Conservation (phyloP, 768 basidiomycete species). For the Hygrocybe punicea region DNA sequence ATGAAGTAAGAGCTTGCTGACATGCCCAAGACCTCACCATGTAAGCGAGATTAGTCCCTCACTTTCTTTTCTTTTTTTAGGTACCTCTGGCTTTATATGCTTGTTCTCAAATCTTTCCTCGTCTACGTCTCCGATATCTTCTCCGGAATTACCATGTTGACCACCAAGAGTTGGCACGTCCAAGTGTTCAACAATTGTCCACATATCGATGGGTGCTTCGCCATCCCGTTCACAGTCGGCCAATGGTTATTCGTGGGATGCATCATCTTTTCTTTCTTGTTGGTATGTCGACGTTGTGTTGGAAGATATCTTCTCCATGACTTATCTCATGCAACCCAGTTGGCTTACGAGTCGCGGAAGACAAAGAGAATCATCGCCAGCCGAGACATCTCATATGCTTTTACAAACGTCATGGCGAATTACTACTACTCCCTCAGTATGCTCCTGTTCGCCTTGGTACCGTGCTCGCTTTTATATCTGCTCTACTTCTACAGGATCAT, state of each 20-base stretch:
- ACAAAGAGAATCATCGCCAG: slow-evolving; percentile 91
- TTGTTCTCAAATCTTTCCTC: slow-evolving; percentile 92
- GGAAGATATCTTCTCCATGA: neutral
- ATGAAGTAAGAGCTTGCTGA: slow-evolving; percentile 57
- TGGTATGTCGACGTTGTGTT: slow-evolving; percentile 51
- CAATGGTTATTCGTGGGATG: slow-evolving; percentile 98
- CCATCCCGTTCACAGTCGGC: slow-evolving; percentile 82
- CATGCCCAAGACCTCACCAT: neutral
- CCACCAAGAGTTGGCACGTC: slow-evolving; percentile 85
- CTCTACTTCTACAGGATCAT: slow-evolving; percentile 59
- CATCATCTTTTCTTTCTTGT: slow-evolving; percentile 95
- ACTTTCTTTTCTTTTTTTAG: slow-evolving; percentile 35
- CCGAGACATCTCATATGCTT: slow-evolving; percentile 95
- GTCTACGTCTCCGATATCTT: slow-evolving; percentile 98
- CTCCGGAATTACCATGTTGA: slow-evolving; percentile 94
- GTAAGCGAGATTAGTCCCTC: neutral
- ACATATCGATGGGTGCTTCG: slow-evolving; percentile 63
- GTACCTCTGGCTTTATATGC: slow-evolving; percentile 89
- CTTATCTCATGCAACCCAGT: slow-evolving; percentile 38
- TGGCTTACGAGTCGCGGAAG: slow-evolving; percentile 91
- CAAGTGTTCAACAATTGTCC: slow-evolving; percentile 81
- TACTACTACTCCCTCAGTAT: slow-evolving; percentile 92
- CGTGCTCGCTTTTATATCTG: slow-evolving; percentile 7
- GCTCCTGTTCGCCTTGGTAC: slow-evolving; percentile 28
- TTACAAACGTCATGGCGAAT: slow-evolving; percentile 96